Conservation (phyloP, 2,329 filamentous ascomycete genomes). For the Didymella glomerata region DNA sequence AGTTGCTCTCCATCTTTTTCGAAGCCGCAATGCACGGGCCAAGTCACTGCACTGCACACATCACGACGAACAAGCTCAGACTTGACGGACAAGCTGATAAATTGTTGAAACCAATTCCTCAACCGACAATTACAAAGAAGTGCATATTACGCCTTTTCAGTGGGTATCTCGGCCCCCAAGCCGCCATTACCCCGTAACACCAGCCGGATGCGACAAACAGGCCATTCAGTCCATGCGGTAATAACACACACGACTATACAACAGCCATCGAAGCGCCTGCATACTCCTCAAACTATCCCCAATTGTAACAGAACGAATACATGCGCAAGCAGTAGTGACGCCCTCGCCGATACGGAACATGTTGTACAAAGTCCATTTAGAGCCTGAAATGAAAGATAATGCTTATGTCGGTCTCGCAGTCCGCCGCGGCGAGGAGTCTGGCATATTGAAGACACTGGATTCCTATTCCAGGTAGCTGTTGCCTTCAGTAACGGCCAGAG, state of each 20-base stretch:
- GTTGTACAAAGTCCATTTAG: constrained; percentile 8
- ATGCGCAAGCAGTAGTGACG: constrained; percentile 14
- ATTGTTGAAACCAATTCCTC: constrained; percentile 22
- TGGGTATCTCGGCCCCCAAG: constrained; percentile 31
- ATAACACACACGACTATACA: constrained; percentile 7
- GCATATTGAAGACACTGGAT: constrained; percentile 14
- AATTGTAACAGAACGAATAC: constrained; percentile 17
- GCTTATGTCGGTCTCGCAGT: background rate
- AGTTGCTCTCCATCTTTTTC: constrained; percentile 32
- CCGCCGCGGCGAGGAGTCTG: background rate
- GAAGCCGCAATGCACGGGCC: constrained; percentile 34
- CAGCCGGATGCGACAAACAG: constrained; percentile 16
- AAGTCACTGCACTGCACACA: constrained; percentile 1
- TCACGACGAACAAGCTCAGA: background rate
- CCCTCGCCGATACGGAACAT: background rate
- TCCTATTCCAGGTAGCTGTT: constrained; percentile 47
- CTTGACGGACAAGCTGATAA: background rate
- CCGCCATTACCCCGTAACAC: constrained; percentile 19
- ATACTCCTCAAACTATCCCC: constrained; percentile 1
- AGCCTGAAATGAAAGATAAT: background rate
- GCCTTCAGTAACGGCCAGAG: constrained; percentile 48
- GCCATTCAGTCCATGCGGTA: background rate
- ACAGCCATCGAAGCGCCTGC: background rate
- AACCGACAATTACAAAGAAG: constrained; percentile 22
- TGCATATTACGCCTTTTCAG: constrained; percentile 25